Evolutionary conservation across 805 yeast genomes (phyloP), one percentile per base, ranked within the genome.

Genomic region (Pichia nakasei): DNA sequence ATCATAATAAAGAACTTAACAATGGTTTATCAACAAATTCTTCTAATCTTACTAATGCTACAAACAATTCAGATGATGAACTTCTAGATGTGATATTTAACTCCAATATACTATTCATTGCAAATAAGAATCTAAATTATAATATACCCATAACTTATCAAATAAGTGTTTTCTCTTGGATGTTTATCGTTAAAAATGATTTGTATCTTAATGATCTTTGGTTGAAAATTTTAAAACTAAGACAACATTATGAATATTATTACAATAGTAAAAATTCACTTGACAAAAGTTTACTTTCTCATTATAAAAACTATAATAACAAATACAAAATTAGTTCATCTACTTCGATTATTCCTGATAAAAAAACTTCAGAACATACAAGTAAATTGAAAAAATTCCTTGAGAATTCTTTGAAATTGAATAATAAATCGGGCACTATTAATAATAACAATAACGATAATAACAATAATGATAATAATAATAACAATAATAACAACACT

Each of bases 121-220:
- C 68, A 3, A 59, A 61, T 38, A 57, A 59, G 41, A 63, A 61
- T 21, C 58, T 62, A 20, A 57, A 59, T 11, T 60, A 59, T 42
- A 61, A 61, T 38, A 61, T 65, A 46, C 66, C 69, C 9, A 61
- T 65, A 12, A 58, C 64, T 17, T 63, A 65, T 45, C 67, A 65
- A 41, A 65, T 65, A 21, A 57, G 78, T 46, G 72, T 76, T 1
- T 69, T 78, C 4, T 77, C 78, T 21, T 76, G 80, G 80, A 58
- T 76, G 51, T 78, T 78, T 22, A 68, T 76, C 19, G 75, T 75
- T 66, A 70, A 76, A 54, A 78, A 78, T 52, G 82, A 76, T 50
- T 74, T 78, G 5, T 75, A 74, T 52, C 55, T 76, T 38, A 69
- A 76, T 46, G 70, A 75, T 37, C 52, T 76, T 21, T 76, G 82